These are phyloP conservation scores for Chaetomium olivaceum DNA, from an alignment of 2,329 filamentous ascomycete species.

Conservation along the genomic window DNA sequence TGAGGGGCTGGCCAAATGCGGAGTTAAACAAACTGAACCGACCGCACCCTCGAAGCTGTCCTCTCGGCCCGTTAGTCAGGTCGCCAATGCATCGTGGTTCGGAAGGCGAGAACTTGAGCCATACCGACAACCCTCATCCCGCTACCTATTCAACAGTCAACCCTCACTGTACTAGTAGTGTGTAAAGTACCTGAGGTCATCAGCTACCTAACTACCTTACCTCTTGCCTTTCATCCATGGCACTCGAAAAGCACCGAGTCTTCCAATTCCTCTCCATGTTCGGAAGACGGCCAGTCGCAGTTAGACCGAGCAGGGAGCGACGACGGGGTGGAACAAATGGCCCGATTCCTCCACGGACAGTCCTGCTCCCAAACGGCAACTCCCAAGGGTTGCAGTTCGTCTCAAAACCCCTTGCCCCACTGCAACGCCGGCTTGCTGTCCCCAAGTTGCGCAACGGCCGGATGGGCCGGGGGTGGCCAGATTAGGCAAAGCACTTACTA, in stretches of 20 bases:
- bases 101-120: neutral
- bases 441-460: conserved; percentile 17
- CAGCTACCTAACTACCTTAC: too few relatives aligned
- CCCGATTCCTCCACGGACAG: conserved; percentile 1
- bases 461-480: conserved; percentile 26
- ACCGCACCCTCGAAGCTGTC: neutral
- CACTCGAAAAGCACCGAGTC: neutral
- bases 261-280: too few relatives aligned
- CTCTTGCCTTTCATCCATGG: neutral
- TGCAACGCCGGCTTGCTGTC: neutral
- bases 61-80: neutral
- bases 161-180: too few relatives aligned
- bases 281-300: neutral
- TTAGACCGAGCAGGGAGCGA: neutral
- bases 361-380: neutral
- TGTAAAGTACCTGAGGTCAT: too few relatives aligned
- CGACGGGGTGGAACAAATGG: conserved; percentile 9
- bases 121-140: neutral
- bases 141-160: neutral
- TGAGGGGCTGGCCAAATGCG: neutral
- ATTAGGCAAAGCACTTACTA: conserved; percentile 26
- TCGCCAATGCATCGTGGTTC: neutral
- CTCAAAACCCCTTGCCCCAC: conserved; percentile 12
- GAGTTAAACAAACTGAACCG: too few relatives aligned
- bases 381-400: neutral